Evolutionary conservation across 176 grass and related monocot species (phyloP), one percentile per base, ranked within the genome.

Genomic region (Puccinellia tenuiflora): DNA sequence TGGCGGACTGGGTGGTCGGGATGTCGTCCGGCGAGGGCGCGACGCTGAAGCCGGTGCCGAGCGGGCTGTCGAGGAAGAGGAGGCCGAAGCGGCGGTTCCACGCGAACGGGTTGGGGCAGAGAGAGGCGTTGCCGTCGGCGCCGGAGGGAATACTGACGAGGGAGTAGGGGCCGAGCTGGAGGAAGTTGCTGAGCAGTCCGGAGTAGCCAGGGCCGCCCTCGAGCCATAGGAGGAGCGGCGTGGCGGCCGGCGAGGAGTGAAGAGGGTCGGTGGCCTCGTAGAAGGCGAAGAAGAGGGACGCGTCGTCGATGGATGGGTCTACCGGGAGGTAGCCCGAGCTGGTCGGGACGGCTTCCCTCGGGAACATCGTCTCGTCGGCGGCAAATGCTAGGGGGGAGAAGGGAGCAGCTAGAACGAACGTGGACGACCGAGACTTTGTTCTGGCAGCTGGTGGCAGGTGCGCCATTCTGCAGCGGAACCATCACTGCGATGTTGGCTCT

Each of bases 11-110:
- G 75, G 77, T 72, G 0, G 16, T 43, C 6, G 91, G 88, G 40
- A 93, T 88, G 62, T 21, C 65, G 0, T 42, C 56, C 1, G 43
- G 0, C 14, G 70, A 50, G 15, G 85, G 39, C 11, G 68, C 68
- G 42, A 29, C n/a, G 86, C 88, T 94, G 83, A 88, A 91, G 53
- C 86, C 88, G 33, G 88, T 82, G 47, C 88, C 88, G 1, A 94
- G 85, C 18, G 92, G 92, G 69, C 68, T 94, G 79, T 91, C 88
- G 28, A 94, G 66, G 88, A 94, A 88, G 76, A 94, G 83, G 18
- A 94, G 83, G 5, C 80, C 88, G 14, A 86, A 88, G 13, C 68
- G 88, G 13, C 61, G 83, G 86, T 91, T 91, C 83, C 92, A 91
- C 6, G 92, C 77, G 63, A 52, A 88, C 26, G 86, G 88, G 35